These are phyloP conservation scores for Solanum hybrid DNA, from an alignment of 305 asterid genomes.

Conservation along the genomic window DNA sequence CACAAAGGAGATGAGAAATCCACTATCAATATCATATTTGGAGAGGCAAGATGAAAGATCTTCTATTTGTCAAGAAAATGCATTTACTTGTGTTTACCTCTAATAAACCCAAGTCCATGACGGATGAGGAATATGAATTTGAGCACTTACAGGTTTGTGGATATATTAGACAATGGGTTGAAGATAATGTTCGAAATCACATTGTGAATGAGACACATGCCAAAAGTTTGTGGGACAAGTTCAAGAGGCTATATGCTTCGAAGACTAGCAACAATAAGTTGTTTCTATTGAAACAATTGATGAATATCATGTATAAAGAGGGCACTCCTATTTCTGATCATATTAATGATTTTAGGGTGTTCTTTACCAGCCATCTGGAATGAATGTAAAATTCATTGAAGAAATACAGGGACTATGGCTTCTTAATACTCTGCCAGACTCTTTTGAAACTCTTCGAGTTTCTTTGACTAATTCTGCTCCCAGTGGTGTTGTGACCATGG, in stretches of 20 bases:
- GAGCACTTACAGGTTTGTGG: neutral
- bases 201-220: too few relatives aligned
- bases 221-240: too few relatives aligned
- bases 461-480: neutral
- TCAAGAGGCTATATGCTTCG: too few relatives aligned
- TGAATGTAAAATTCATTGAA: neutral
- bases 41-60: neutral
- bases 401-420: neutral
- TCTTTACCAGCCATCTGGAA: neutral
- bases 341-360: neutral
- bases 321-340: neutral
- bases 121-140: neutral
- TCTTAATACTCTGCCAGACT: neutral
- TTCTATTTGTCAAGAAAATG: too few relatives aligned
- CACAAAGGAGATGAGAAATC: too few relatives aligned
- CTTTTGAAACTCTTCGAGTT: neutral
- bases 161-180: neutral
- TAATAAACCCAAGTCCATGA: too few relatives aligned
- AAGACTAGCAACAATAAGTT: too few relatives aligned
- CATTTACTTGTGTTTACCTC: neutral
- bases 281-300: too few relatives aligned
- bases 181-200: neutral
- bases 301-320: too few relatives aligned
- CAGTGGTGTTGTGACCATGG: neutral
- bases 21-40: too few relatives aligned